phyloP scores from a whole-genome alignment of 805 yeast species.

The Candida yuanshanica region DNA sequence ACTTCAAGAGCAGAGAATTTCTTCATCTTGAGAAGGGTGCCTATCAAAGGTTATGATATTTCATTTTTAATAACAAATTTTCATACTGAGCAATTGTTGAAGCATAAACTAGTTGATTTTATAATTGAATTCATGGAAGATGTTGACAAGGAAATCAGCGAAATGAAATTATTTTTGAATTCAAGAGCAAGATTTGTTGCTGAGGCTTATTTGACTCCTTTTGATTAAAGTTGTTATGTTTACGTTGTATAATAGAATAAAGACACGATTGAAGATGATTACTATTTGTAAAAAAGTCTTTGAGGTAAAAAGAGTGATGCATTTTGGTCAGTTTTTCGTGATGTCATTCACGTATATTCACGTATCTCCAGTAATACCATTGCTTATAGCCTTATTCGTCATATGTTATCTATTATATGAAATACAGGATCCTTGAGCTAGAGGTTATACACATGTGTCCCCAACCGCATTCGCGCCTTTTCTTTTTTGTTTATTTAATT shows the following conservation, averaged over 20 bases:
- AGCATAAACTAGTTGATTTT: conserved; percentile 91
- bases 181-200: conserved; percentile 98
- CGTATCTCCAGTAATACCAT: too few species aligned
- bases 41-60: conserved; percentile 87
- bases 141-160: conserved; percentile 97
- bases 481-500: too few species aligned
- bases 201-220: conserved; percentile 88
- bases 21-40: conserved; percentile 84
- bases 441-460: not conserved
- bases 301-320: too few species aligned
- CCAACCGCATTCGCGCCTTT: not conserved
- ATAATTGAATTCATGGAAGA: conserved; percentile 98
- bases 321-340: too few species aligned
- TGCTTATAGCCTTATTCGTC: too few species aligned
- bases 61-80: conserved; percentile 89
- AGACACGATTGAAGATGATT: not conserved
- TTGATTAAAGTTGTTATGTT: conserved; percentile 55
- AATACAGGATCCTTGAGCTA: not conserved
- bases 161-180: conserved; percentile 93
- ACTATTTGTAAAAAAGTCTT: too few species aligned
- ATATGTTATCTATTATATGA: too few species aligned
- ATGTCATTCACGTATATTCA: too few species aligned
- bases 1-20: conserved; percentile 95
- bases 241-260: not conserved
- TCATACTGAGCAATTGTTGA: conserved; percentile 94